phyloP scores from a whole-genome alignment of 805 yeast genomes.

The Metschnikowia hibisci region DNA sequence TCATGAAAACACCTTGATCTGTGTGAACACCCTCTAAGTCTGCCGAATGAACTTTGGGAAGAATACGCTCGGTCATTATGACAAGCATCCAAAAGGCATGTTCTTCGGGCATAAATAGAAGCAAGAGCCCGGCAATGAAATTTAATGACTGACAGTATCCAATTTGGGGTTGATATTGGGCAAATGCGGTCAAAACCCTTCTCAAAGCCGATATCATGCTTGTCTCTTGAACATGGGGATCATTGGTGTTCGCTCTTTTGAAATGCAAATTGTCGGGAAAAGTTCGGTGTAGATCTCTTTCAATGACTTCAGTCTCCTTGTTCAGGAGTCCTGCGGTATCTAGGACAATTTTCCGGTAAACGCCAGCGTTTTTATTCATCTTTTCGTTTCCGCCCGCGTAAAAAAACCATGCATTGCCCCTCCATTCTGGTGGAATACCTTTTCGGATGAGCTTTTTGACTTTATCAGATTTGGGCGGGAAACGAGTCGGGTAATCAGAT shows the following conservation, averaged over 20 bases:
- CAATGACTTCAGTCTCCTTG: constrained; percentile 87
- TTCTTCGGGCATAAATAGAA: constrained; percentile 87
- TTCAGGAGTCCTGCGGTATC: constrained; percentile 53
- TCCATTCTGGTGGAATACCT: constrained; percentile 96
- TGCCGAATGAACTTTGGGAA: constrained; percentile 89
- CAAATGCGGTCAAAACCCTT: constrained; percentile 77
- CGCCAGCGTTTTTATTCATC: constrained; percentile 64
- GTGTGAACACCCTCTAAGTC: constrained; percentile 91
- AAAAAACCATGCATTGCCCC: constrained; percentile 96
- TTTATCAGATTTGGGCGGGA: constrained; percentile 76
- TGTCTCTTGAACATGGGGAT: constrained; percentile 48
- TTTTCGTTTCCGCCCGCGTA: constrained; percentile 83
- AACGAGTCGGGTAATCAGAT: constrained; percentile 47
- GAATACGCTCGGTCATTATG: constrained; percentile 74
- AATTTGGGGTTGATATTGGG: constrained; percentile 79
- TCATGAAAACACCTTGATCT: constrained; percentile 90
- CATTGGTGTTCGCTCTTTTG: constrained; percentile 27
- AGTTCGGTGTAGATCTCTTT: constrained; percentile 88
- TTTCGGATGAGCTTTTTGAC: constrained; percentile 77
- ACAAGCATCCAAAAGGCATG: constrained; percentile 94
- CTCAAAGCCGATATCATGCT: constrained; percentile 67
- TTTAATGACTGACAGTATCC: constrained; percentile 97
- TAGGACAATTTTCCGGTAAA: constrained; percentile 64
- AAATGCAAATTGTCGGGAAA: constrained; percentile 91
- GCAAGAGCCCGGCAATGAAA: constrained; percentile 81